These are phyloP conservation scores for Wickerhamomyces ciferrii DNA, from an alignment of 805 yeast species.

Conservation along the genomic window DNA sequence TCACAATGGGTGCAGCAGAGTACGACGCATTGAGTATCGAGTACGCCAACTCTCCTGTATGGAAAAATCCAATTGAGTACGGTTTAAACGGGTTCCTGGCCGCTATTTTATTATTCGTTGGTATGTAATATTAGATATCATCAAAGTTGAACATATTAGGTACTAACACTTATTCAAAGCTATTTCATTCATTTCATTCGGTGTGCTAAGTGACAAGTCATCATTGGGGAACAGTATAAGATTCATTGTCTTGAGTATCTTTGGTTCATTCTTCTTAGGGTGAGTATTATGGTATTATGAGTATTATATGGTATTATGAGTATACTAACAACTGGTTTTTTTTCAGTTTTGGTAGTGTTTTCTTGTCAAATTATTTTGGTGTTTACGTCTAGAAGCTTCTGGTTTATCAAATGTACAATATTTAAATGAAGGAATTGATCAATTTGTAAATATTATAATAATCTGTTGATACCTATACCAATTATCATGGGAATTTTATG, in stretches of 20 bases:
- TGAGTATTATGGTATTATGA: slow-evolving; percentile 5
- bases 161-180: not conserved
- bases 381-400: slow-evolving; percentile 33
- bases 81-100: not conserved
- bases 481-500: no score
- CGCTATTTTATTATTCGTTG: not conserved
- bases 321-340: not conserved
- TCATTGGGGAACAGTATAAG: slow-evolving; percentile 10
- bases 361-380: slow-evolving; percentile 37
- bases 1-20: not conserved
- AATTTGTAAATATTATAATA: no score
- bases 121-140: not conserved
- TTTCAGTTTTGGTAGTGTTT: slow-evolving; percentile 30
- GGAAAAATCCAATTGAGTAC: not conserved
- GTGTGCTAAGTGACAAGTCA: slow-evolving; percentile 5
- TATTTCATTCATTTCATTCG: slow-evolving; percentile 3
- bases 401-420: no score
- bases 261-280: slow-evolving; percentile 33
- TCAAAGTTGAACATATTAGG: no score
- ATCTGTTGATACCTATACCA: no score
- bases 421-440: no score
- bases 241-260: slow-evolving; percentile 20
- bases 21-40: not conserved
- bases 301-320: not conserved
- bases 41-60: not conserved